Evolutionary conservation across 2,329 filamentous ascomycete species (phyloP), one percentile per base, ranked within the genome.

Genomic region (Penicillium sumatraense): DNA sequence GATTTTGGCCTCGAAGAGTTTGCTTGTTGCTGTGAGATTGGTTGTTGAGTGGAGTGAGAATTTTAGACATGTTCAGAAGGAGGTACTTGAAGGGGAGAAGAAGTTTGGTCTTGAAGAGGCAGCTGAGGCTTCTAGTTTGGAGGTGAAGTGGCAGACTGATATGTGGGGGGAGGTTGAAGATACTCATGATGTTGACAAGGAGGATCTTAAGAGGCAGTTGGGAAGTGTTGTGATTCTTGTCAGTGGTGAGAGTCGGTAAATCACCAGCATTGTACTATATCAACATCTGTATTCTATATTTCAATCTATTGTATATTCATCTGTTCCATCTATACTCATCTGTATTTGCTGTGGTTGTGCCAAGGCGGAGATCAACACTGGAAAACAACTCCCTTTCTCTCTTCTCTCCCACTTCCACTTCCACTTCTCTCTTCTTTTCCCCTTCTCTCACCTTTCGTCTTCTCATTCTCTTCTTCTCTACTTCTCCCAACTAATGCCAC

Each of bases 151-250:
- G 88, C 95, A 99, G 82, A 96, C 88, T 1, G 80, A 84, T 24
- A 87, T 89, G 75, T 98, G 95, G 93, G 95, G 95, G 8, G 93
- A 96, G 80, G 95, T 99, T 1, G 95, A 99, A 73, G 93, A 99
- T 75, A 96, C 93, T 24, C 95, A 99, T 76, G 95, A 99, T 79
- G 95, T 99, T 1, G 89, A 96, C 67, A 90, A 88, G 74, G 93
- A 96, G 75, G 95, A 99, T 74, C 65, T 98, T 62, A 84, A 86
- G 70, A 83, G 93, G 67, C 95, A 98, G 77, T 78, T 98, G 56
- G 95, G 93, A 13, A 96, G 91, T 71, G 90, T 91, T 10, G 82
- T 96, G 14, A 71, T 98, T 68, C 77, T 98, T 47, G 89, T 97
- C 9, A 87, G 85, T 53, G 89, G 89, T 1, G 71, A 75, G 60